phyloP scores from a whole-genome alignment of 495 filamentous ascomycete genomes.

The Aspergillus ostianus region DNA sequence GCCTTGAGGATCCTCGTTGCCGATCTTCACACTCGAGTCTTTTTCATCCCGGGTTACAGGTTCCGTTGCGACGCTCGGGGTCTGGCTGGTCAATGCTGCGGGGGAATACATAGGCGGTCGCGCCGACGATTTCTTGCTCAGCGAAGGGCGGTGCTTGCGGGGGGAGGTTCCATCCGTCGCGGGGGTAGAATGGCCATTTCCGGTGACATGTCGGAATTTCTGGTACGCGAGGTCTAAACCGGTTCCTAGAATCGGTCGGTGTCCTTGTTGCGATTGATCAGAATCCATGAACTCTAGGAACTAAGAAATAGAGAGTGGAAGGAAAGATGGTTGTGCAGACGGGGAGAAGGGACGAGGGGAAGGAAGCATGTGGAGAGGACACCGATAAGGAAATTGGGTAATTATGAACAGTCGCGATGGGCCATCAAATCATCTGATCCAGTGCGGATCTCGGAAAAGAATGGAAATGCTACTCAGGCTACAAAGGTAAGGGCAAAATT shows the following conservation, averaged over 20 bases:
- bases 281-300: constrained; percentile 29
- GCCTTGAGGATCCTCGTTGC: constrained; percentile 35
- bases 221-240: constrained; percentile 29
- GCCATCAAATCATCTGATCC: constrained; percentile 26
- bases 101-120: constrained; percentile 25
- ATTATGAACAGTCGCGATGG: constrained; percentile 15
- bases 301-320: constrained; percentile 8
- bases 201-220: constrained; percentile 26
- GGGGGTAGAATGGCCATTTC: constrained; percentile 20
- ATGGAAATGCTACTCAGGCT: constrained; percentile 17
- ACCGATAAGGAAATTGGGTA: constrained; percentile 1
- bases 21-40: constrained; percentile 23
- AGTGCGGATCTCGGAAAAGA: constrained; percentile 11
- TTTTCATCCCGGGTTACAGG: constrained; percentile 24
- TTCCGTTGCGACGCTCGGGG: constrained; percentile 27
- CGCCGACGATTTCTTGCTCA: constrained; percentile 28
- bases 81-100: constrained; percentile 32
- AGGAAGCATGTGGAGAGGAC: constrained; percentile 2
- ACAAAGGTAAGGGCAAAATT: constrained; percentile 16
- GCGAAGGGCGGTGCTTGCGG: constrained; percentile 28
- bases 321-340: not conserved
- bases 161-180: constrained; percentile 24
- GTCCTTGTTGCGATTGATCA: constrained; percentile 32
- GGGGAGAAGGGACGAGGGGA: not conserved
- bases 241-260: constrained; percentile 29